Percentiles rank a stretch among this genome's conserved stretches.
These are phyloP conservation scores for Panus rudis DNA, from an alignment of 768 basidiomycete species.

Conservation along the genomic window DNA sequence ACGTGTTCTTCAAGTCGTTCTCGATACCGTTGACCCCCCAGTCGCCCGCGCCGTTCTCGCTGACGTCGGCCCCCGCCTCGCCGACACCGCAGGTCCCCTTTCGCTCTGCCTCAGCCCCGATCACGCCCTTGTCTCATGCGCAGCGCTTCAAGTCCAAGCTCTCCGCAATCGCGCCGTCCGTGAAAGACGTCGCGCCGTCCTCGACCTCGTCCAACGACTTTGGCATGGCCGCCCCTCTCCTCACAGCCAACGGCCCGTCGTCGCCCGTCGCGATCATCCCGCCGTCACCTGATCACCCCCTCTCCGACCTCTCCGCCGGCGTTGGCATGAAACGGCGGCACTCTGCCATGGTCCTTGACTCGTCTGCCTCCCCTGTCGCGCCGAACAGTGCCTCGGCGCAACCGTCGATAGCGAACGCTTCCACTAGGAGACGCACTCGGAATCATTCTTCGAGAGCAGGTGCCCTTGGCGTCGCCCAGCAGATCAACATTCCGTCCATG, in stretches of 20 bases:
- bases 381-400: constrained; percentile 24
- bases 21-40: constrained; percentile 20
- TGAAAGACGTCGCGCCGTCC: constrained; percentile 11
- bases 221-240: constrained; percentile 16
- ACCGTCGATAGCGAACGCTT: constrained; percentile 21
- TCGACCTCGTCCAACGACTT: constrained; percentile 25
- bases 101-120: constrained; percentile 8
- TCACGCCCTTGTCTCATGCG: not conserved
- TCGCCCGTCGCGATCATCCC: constrained; percentile 3
- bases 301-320: constrained; percentile 27
- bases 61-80: constrained; percentile 8
- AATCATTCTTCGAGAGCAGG: constrained; percentile 28
- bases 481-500: too few species aligned
- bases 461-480: constrained; percentile 31
- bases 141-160: not conserved
- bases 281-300: constrained; percentile 10
- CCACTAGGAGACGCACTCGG: constrained; percentile 48
- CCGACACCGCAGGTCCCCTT: constrained; percentile 13
- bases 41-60: constrained; percentile 21
- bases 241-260: constrained; percentile 7
- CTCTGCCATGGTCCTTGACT: constrained; percentile 70
- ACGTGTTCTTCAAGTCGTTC: constrained; percentile 18
- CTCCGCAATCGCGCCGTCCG: constrained; percentile 17
- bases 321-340: constrained; percentile 70
- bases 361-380: constrained; percentile 30